Base-by-base conservation (phyloP, 441 rosid genomes). In the Erodium moschatum region DNA sequence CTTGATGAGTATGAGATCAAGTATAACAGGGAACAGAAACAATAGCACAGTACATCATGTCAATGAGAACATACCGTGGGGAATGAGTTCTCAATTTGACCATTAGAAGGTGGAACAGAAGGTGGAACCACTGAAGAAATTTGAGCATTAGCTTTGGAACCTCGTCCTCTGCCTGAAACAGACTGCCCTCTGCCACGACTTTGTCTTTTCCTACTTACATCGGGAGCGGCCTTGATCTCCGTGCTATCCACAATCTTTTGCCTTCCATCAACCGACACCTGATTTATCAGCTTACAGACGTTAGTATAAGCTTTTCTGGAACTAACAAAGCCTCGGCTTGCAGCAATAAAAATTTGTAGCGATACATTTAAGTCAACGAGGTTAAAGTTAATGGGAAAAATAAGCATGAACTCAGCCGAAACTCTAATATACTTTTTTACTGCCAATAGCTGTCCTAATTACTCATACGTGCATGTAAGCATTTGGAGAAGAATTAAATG, bases 161-260 rank as follows among this genome's bases (percentile, higher is more conserved):
- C 92, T 73, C 97, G 96, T 19, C 94, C 97, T 82, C 97, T 86
- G 29, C 94, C 79, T 56, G 91, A 77, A 77, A 72, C 75, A 75
- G 95, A 83, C 65, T 80, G 76, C 10, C 83, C 93, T 74, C 97
- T 86, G 50, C 96, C 94, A 58, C 97, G 99, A 75, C 91, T 85
- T 70, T 83, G 90, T 80, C 86, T 94, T 82, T 85, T 87, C 83
- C 85, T 86, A 81, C 72, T 76, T 19, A 79, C 82, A 69, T 94
- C 97, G 70, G 64, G 64, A 74, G 74, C 70, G 33, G 77, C 74
- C 85, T 81, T 94, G 66, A 77, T 74, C 80, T 93, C 90, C 19
- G 73, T 5, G 5, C 75, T 19, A 68, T 87, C 97, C 21, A 73
- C 82, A 71, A 73, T 77, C 79, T 81, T 89, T 82, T 77, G 87